Percentiles rank a stretch among this genome's conserved stretches.
These are phyloP conservation scores for Eutrema japonicum DNA, from an alignment of 345 rosid genomes.

Conservation along the genomic window DNA sequence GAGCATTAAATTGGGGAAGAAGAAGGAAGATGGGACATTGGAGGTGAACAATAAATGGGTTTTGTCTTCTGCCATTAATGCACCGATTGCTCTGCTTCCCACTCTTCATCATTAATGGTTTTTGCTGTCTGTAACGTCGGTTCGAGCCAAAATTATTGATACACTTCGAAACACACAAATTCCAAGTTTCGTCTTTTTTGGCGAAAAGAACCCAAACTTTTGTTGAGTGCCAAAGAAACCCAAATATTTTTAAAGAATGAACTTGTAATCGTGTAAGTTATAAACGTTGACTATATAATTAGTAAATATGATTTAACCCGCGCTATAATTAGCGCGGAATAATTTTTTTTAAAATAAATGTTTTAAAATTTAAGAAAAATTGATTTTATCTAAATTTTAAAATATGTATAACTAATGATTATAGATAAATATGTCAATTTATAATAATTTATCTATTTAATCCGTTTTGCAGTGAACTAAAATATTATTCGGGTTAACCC, in stretches of 20 bases:
- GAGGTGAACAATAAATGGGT: conserved; percentile 54
- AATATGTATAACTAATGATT: no score
- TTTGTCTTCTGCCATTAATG: conserved; percentile 66
- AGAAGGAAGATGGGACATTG: conserved; percentile 45
- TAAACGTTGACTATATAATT: no score
- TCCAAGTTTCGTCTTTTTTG: not conserved
- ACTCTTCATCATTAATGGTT: conserved; percentile 43
- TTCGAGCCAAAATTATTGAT: not conserved
- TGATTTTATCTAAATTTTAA: no score
- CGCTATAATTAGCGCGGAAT: no score
- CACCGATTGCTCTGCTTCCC: conserved; percentile 43
- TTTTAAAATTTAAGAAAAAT: no score
- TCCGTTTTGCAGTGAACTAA: no score
- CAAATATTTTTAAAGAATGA: not conserved
- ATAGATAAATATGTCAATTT: no score
- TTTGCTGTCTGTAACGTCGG: conserved; percentile 27
- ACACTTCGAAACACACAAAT: not conserved
- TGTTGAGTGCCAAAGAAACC: not conserved
- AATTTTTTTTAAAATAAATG: no score
- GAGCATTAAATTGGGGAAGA: conserved; percentile 48
- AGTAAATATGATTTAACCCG: no score
- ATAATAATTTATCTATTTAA: no score
- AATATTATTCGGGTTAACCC: no score
- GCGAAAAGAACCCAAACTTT: not conserved
- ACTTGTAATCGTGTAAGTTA: no score